Evolutionary conservation across 2,329 filamentous ascomycete genomes (phyloP), one percentile per base, ranked within the genome.

Genomic region (Phialocephala subalpina): DNA sequence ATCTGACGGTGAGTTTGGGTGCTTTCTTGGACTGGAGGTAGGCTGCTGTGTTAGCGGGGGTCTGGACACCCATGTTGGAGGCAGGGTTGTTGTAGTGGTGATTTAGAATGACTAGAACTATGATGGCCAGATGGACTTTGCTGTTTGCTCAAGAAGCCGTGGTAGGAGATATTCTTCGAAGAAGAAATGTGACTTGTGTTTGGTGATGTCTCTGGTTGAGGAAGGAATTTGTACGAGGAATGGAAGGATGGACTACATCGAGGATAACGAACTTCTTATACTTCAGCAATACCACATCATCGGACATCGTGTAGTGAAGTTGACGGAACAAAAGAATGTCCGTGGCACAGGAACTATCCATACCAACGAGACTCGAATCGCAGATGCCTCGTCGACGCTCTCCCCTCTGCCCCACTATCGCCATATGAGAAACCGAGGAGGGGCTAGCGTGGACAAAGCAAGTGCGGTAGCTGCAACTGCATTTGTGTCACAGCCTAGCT

Each of bases 1-100:
- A 64, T 9, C 70, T 67, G 55, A 82, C 77, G n/a, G 75, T 68
- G 11, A 78, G 69, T 8, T 53, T 53, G 11, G 76, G 73, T 56
- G 66, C 67, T 73, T 75, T 63, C 64, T 72, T 68, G 66, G 78
- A 52, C 61, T 62, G 49, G 12, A 67, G 47, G 61, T 64, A 71
- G 14, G 62, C 64, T 27, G 67, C 67, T 38, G 40, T 53, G 22
- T 67, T 67, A 6, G 27, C 25, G 36, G 55, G 29, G 11, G 35
- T 33, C 29, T 33, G 29, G 29, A 9, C 29, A 33, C 9, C 25
- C 55, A 40, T 57, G 14, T 29, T 29, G 14, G 12, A 6, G 4
- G 29, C 29, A 9, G 45, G 11, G 18, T 22, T 12, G 45, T n/a
- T 25, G n/a, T 25, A n/a, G 22, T 22, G 45, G 22, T 25, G 18